Evolutionary conservation across 208 protist genomes (phyloP).

Genomic region (Zelonia costaricensis): DNA sequence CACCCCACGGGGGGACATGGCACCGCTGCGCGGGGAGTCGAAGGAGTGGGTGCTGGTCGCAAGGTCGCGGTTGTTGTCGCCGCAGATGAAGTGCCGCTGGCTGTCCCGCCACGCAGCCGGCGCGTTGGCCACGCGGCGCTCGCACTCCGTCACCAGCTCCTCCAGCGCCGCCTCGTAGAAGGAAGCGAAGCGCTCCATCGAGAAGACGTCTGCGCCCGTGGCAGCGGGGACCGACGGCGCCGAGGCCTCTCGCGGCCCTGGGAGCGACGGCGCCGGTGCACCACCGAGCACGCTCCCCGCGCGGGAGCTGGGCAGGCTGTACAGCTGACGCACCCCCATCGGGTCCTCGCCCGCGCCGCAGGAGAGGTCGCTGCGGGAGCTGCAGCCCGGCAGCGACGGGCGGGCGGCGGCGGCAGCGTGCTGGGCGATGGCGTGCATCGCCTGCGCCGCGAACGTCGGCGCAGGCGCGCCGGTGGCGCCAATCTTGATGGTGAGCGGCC

Average conservation of each 20-base stretch:
- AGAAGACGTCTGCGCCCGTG: constrained; percentile 23
- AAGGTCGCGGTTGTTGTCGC: constrained; percentile 27
- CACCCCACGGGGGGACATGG: constrained; percentile 8
- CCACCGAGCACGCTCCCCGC: constrained; percentile 13
- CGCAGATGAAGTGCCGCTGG: constrained; percentile 30
- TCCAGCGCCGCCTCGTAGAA: constrained; percentile 78
- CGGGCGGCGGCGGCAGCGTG: not conserved
- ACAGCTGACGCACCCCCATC: constrained; percentile 29
- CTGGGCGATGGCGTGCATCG: constrained; percentile 21
- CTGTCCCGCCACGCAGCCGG: constrained; percentile 21
- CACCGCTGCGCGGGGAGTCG: constrained; percentile 37
- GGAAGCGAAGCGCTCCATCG: constrained; percentile 51
- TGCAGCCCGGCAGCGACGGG: not conserved
- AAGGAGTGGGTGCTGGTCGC: constrained; percentile 47
- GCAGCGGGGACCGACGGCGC: not conserved
- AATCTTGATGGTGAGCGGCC: too few species aligned
- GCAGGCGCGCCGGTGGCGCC: too few species aligned
- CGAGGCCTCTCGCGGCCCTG: too few species aligned
- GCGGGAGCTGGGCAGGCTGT: constrained; percentile 20
- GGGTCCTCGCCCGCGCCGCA: constrained; percentile 17
- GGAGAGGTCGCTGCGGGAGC: constrained; percentile 7
- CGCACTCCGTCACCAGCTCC: constrained; percentile 76
- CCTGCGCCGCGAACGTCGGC: constrained; percentile 11
- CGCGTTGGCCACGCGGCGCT: constrained; percentile 61
- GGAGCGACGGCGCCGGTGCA: not conserved